phyloP scores from a whole-genome alignment of 1,284 basidiomycete genomes.

The Cystobasidium sp. region DNA sequence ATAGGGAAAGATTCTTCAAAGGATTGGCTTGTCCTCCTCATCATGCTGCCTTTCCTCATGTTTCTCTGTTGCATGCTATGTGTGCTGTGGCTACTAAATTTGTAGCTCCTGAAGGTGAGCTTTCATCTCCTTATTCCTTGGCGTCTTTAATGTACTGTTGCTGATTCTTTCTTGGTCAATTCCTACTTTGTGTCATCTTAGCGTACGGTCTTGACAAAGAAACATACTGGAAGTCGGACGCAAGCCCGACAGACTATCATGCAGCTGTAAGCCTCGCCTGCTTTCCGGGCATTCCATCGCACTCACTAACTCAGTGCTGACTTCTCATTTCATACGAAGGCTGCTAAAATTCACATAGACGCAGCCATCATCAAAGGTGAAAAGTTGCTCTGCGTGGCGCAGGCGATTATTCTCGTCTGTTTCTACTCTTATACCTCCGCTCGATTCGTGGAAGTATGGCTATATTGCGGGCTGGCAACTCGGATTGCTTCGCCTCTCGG shows the following conservation, averaged over 20 bases:
- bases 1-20: constrained; percentile 74
- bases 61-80: constrained; percentile 79
- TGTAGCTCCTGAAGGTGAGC: constrained; percentile 65
- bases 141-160: neutral
- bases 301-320: neutral
- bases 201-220: constrained; percentile 55
- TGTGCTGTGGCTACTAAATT: constrained; percentile 82
- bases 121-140: neutral
- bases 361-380: constrained; percentile 79
- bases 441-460: constrained; percentile 86
- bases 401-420: constrained; percentile 77
- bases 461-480: constrained; percentile 81
- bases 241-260: constrained; percentile 74
- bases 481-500: constrained; percentile 78
- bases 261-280: constrained; percentile 61
- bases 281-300: constrained; percentile 9
- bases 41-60: constrained; percentile 76
- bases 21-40: constrained; percentile 74
- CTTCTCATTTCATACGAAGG: neutral
- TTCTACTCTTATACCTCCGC: constrained; percentile 88
- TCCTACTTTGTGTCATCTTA: constrained; percentile 7
- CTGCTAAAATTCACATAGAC: constrained; percentile 80
- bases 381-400: constrained; percentile 79
- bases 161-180: neutral
- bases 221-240: constrained; percentile 47